These are phyloP conservation scores for Galeopsis tetrahit DNA, from an alignment of 257 asterid species.

Conservation along the genomic window DNA sequence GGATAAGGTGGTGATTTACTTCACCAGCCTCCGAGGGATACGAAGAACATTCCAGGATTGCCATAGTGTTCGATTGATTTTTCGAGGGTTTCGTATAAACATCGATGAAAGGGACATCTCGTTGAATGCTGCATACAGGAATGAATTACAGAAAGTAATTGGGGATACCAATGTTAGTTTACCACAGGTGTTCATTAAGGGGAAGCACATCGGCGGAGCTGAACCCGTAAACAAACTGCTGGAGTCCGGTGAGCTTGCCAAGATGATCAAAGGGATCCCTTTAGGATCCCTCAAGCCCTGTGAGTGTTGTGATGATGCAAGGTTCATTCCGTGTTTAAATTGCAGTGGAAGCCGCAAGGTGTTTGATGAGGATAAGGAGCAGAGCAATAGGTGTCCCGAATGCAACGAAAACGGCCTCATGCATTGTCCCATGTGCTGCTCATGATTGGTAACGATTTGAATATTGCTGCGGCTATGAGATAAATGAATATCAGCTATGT, in stretches of 20 bases:
- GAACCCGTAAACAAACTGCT: constrained; percentile 50
- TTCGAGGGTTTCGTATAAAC: constrained; percentile 62
- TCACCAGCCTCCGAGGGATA: constrained; percentile 85
- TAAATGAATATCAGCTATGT: constrained; percentile 30
- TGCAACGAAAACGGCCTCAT: constrained; percentile 91
- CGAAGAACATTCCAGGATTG: constrained; percentile 78
- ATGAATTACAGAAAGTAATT: constrained; percentile 55
- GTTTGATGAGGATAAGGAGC: constrained; percentile 53
- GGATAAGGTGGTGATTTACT: constrained; percentile 75
- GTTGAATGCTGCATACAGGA: constrained; percentile 63
- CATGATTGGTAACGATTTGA: constrained; percentile 15
- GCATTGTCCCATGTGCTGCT: constrained; percentile 75
- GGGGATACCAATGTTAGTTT: constrained; percentile 53
- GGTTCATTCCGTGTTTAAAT: constrained; percentile 55
- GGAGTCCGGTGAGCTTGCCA: constrained; percentile 54
- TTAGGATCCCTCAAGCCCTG: constrained; percentile 42
- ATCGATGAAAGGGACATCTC: constrained; percentile 82
- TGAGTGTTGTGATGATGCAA: constrained; percentile 55
- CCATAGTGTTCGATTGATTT: constrained; percentile 65
- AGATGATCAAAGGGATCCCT: constrained; percentile 55
- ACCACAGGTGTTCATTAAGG: constrained; percentile 79
- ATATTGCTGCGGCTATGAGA: constrained; percentile 26
- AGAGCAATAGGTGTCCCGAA: constrained; percentile 42
- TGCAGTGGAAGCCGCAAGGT: constrained; percentile 66
- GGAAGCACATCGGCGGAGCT: constrained; percentile 61